Base-by-base conservation (phyloP, 2,329 filamentous ascomycete species). In the Byssothecium circinans region DNA sequence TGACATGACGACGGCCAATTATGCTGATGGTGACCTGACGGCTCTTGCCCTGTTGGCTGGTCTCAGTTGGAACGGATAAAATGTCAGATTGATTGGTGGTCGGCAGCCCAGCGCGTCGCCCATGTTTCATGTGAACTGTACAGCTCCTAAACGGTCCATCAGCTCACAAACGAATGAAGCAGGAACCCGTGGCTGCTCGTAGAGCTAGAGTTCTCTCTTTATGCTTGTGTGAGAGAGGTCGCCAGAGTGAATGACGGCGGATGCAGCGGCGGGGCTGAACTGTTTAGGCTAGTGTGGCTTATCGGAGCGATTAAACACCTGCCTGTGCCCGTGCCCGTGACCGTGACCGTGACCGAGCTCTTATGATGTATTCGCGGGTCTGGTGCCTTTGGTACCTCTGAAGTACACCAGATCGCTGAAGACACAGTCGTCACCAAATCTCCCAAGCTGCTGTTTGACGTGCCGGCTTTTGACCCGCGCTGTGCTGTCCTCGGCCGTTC, bases 231-330 rank as follows among this genome's bases (percentile, higher is more conserved):
- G 8, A 10, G 5, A 4, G 33, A 17, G 10, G 33, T 36, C 6
- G 25, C 8, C 19, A 3, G 15, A 34, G 32, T 5, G 33, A 10
- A 11, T 18, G 11, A 36, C 5, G 14, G 14, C 5, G 33, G 15
- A 11, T 36, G 33, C 33, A 36, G n/a, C n/a, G n/a, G 33, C 33
- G 11, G 32, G 33, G 33, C 15, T 6, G 33, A 22, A 36, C 38
- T 45, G 38, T 37, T 49, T 15, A 41, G 43, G 54, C 45, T 57
- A 58, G 49, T 35, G 53, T 39, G 40, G 38, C 53, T 55, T 58
- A 55, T 57, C 56, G n/a, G 53, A 39, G 38, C 47, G 41, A 49
- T 52, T 49, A 48, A 33, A 39, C 33, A 35, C 22, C 22, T n/a
- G n/a, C n/a, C n/a, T n/a, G n/a, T n/a, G n/a, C n/a, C n/a, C n/a